Evolutionary conservation across 2,329 filamentous ascomycete genomes (phyloP).

Genomic region (Chrysoporthe puriensis): DNA sequence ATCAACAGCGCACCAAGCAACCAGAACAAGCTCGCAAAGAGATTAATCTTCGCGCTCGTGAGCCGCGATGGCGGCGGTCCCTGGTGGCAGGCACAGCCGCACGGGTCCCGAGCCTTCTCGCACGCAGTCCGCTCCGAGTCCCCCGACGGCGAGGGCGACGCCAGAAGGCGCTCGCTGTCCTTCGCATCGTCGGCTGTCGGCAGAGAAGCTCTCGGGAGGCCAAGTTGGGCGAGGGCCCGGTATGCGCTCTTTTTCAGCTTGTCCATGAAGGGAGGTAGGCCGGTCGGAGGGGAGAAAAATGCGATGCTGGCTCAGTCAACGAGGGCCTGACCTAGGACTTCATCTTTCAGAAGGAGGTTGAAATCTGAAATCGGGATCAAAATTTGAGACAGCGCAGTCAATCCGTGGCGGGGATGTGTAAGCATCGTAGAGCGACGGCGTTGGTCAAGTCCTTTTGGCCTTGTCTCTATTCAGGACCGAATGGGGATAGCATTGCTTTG

Average conservation of each 20-base stretch:
- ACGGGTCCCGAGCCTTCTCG: constrained; percentile 4
- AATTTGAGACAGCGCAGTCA: neutral
- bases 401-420: neutral
- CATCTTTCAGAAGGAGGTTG: neutral
- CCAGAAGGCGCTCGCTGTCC: constrained; percentile 18
- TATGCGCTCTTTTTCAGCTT: neutral
- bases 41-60: constrained; percentile 7
- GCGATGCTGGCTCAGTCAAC: neutral
- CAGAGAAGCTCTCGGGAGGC: neutral
- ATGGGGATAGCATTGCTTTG: neutral
- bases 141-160: constrained; percentile 10
- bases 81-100: constrained; percentile 8
- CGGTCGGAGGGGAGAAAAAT: neutral
- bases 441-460: constrained; percentile 1
- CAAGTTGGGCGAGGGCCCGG: neutral
- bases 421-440: neutral
- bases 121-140: constrained; percentile 8
- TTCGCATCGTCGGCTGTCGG: neutral
- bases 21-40: constrained; percentile 17
- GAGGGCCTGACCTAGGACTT: neutral
- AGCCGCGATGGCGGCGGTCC: neutral
- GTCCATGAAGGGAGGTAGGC: neutral
- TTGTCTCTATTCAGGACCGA: constrained; percentile 17
- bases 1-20: constrained; percentile 14
- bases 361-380: neutral